These are phyloP conservation scores for Populus nigra DNA, from an alignment of 345 rosid species.

Conservation along the genomic window DNA sequence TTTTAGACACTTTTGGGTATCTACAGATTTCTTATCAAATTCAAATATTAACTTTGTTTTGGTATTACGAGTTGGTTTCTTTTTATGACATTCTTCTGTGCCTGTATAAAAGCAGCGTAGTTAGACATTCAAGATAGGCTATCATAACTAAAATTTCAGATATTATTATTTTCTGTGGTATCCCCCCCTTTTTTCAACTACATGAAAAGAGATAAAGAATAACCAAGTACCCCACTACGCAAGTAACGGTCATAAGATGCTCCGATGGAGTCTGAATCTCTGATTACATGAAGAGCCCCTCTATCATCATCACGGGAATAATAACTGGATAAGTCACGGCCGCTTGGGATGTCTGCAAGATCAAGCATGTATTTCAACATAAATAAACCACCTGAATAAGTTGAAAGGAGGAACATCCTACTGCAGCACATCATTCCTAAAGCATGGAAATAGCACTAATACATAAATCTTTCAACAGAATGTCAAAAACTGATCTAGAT, in stretches of 20 bases:
- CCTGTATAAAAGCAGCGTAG: not conserved
- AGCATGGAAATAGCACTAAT: not conserved
- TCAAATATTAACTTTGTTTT: not conserved
- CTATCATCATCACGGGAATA: slow-evolving; percentile 51
- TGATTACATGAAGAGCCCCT: slow-evolving; percentile 39
- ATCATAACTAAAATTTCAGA: not conserved
- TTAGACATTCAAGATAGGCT: not conserved
- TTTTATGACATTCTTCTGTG: not conserved
- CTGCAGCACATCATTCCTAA: not conserved
- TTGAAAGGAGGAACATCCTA: not conserved
- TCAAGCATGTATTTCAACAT: slow-evolving; percentile 13
- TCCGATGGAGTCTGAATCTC: slow-evolving; percentile 54
- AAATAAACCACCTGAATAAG: slow-evolving; percentile 3
- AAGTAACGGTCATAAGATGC: slow-evolving; percentile 65
- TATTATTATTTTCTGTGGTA: too few relatives aligned
- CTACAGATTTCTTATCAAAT: not conserved
- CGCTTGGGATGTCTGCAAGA: slow-evolving; percentile 40
- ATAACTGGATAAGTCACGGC: slow-evolving; percentile 44
- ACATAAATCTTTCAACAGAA: not conserved
- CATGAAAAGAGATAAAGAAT: not conserved
- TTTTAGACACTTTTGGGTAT: not conserved
- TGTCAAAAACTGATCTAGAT: too few relatives aligned
- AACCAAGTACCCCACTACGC: slow-evolving; percentile 40
- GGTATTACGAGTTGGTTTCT: not conserved
- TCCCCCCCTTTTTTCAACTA: too few relatives aligned